Percentiles rank a stretch among this genome's conserved stretches.
These are phyloP conservation scores for Colletotrichum cereale DNA, from an alignment of 2,329 filamentous ascomycete species.

Conservation along the genomic window DNA sequence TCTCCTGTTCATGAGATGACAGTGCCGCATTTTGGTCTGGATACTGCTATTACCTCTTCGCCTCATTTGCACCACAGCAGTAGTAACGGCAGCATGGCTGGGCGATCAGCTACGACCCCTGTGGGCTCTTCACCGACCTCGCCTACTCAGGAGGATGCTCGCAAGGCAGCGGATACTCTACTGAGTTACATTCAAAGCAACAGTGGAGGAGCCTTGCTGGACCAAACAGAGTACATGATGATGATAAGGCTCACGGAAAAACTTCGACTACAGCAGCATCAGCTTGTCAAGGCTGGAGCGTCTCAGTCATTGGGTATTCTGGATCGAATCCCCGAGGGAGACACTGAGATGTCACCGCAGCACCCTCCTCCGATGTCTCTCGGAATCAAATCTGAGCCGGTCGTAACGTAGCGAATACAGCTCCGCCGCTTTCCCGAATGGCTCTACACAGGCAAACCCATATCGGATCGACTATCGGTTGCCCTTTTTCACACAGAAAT, in stretches of 20 bases:
- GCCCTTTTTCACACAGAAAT: background rate
- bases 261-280: constrained; percentile 75
- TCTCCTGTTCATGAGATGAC: constrained; percentile 63
- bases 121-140: constrained; percentile 72
- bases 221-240: constrained; percentile 81
- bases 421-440: background rate
- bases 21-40: constrained; percentile 57
- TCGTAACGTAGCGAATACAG: constrained; percentile 47
- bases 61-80: constrained; percentile 63
- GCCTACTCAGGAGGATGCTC: constrained; percentile 87
- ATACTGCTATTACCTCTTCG: constrained; percentile 54
- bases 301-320: constrained; percentile 60
- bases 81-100: constrained; percentile 61
- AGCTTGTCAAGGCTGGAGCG: constrained; percentile 47
- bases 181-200: constrained; percentile 84
- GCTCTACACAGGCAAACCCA: background rate
- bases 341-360: constrained; percentile 59
- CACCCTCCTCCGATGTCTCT: constrained; percentile 37
- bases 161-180: constrained; percentile 83
- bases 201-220: constrained; percentile 73
- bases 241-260: constrained; percentile 90
- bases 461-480: background rate
- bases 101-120: constrained; percentile 51
- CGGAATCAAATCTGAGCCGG: constrained; percentile 50
- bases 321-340: constrained; percentile 69